Percentiles rank a stretch among this genome's conserved stretches.
Conservation (phyloP, 805 yeast genomes). For the Candida tibetensis region DNA sequence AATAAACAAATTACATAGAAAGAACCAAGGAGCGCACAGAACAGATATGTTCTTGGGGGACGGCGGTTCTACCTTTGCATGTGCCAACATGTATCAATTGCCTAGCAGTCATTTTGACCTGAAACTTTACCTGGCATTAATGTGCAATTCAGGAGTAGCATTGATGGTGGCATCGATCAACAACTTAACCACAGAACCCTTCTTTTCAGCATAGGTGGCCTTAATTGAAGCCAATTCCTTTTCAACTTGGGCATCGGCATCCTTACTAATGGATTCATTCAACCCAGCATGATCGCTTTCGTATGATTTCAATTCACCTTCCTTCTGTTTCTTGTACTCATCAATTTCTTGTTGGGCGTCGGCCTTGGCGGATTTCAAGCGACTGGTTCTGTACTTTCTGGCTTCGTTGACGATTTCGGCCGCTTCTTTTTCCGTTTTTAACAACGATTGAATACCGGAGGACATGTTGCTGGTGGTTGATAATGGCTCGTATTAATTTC, state of each 20-base stretch:
- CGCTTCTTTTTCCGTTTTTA: slow-evolving; percentile 92
- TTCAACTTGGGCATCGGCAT: slow-evolving; percentile 73
- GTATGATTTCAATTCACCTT: slow-evolving; percentile 69
- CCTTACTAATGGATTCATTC: slow-evolving; percentile 72
- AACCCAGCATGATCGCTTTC: slow-evolving; percentile 73
- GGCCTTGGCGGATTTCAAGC: slow-evolving; percentile 88
- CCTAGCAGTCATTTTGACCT: too few species aligned
- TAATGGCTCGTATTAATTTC: not conserved
- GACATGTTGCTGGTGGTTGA: slow-evolving; percentile 17
- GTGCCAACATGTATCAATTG: too few species aligned
- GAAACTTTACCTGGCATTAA: too few species aligned
- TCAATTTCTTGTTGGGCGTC: slow-evolving; percentile 91
- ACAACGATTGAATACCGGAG: slow-evolving; percentile 29
- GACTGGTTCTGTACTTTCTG: slow-evolving; percentile 81
- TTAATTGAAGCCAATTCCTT: slow-evolving; percentile 68
- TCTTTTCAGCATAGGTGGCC: slow-evolving; percentile 60
- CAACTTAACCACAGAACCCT: slow-evolving; percentile 64
- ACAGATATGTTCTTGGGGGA: too few species aligned
- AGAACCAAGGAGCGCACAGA: too few species aligned
- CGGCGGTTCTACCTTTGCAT: too few species aligned
- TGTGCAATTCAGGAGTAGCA: slow-evolving; percentile 81
- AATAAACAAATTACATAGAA: too few species aligned
- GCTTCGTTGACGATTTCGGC: slow-evolving; percentile 93
- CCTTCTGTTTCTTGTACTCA: slow-evolving; percentile 81
- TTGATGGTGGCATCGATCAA: slow-evolving; percentile 75